Evolutionary conservation across 23 red algal genomes (phyloP).

Genomic region (Pyropia yezoensis): DNA sequence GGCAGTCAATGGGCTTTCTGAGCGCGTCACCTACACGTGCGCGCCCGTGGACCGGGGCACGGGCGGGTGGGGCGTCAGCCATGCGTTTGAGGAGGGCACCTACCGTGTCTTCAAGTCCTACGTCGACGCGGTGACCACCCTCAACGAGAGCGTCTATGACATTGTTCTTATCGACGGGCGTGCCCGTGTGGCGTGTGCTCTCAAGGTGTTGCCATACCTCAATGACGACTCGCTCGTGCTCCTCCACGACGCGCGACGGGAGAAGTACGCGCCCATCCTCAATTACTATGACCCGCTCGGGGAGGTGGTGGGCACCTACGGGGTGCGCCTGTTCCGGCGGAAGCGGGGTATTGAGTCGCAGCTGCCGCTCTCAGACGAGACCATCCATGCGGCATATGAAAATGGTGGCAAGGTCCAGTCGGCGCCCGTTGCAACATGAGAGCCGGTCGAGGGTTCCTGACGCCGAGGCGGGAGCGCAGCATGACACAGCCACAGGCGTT

Average conservation of each 20-base stretch:
- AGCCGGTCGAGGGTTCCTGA: too few species aligned
- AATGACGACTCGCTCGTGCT: constrained; percentile 35
- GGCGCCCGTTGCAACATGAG: too few species aligned
- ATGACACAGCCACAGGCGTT: too few species aligned
- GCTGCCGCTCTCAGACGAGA: too few species aligned
- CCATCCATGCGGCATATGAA: too few species aligned
- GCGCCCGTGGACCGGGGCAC: constrained; percentile 23
- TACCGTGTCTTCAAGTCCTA: constrained; percentile 22
- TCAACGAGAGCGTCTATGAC: constrained; percentile 19
- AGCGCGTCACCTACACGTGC: constrained; percentile 14
- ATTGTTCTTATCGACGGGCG: constrained; percentile 42
- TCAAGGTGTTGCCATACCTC: constrained; percentile 31
- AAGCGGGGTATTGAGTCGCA: too few species aligned
- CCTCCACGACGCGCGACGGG: constrained; percentile 27
- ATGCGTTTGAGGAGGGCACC: constrained; percentile 21
- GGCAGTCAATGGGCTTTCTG: background rate
- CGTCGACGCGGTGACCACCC: constrained; percentile 19
- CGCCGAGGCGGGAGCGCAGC: too few species aligned
- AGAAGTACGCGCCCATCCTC: constrained; percentile 25
- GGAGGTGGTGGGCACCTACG: constrained; percentile 12
- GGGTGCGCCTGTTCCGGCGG: background rate
- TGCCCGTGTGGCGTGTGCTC: constrained; percentile 45
- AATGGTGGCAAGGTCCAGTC: too few species aligned
- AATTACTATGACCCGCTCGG: constrained; percentile 45
- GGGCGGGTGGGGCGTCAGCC: constrained; percentile 17